Evolutionary conservation across 2,329 filamentous ascomycete species (phyloP), one percentile per base, ranked within the genome.

Genomic region (Verticillium dahliae): DNA sequence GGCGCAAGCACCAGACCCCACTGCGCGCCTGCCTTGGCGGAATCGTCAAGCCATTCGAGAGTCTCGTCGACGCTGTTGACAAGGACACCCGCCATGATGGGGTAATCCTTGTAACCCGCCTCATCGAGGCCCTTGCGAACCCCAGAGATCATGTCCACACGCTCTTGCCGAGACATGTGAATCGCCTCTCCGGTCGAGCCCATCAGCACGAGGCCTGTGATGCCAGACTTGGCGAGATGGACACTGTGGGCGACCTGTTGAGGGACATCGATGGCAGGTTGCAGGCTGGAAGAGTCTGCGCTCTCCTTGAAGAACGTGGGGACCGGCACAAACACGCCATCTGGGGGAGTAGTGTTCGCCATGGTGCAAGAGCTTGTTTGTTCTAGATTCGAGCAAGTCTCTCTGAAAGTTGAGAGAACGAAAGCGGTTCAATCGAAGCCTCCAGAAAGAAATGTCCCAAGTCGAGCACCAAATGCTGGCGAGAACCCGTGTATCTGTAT

Each of bases 111-210:
- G 73, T 81, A 87, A 1, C 85, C 85, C 0, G 78, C 81, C 55
- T 79, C 76, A 56, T 83, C 79, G 39, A 87, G 73, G 7, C 80
- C 81, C 68, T 81, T 79, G 62, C 84, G 78, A 50, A 86, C 80
- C 55, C 78, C 78, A 7, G 76, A 76, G 57, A 88, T 76, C 57
- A 88, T 72, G 18, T 81, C 77, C 63, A 77, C 79, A 57, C 85
- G 82, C 70, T 88, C 86, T 37, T 75, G 71, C 62, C 78, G 79
- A 7, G 82, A 80, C 61, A 88, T 75, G 72, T 87, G 85, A 31
- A 88, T 81, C 2, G 85, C 85, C 71, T 88, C 86, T 62, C 86
- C 86, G 0, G 85, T 88, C 45, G 81, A 85, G 33, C 86, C 86
- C 39, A 88, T 78, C 38, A 88, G 77, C 2, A 88, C 85, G 3